A percentile compares a stretch with the other conserved stretches of the same genome.
Conservation (phyloP, 2,329 filamentous ascomycete genomes). For the Ilyonectria destructans region DNA sequence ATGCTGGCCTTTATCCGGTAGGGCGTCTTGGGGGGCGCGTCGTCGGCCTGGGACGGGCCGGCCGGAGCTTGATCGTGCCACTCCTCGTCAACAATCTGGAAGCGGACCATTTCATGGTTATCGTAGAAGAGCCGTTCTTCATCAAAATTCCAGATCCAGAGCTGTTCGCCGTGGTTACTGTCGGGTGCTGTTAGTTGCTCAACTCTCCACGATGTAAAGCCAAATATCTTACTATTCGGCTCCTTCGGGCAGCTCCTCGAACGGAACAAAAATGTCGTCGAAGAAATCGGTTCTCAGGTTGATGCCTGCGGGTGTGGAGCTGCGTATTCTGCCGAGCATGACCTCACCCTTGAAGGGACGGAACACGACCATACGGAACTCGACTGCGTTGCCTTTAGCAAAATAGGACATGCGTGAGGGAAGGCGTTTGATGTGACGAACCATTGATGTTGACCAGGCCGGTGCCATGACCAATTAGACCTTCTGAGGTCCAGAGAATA, state of each 20-base stretch:
- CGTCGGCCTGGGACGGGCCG: constrained; percentile 75
- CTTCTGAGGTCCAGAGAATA: constrained; percentile 90
- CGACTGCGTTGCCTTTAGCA: constrained; percentile 71
- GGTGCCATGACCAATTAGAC: constrained; percentile 92
- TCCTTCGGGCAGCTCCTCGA: constrained; percentile 81
- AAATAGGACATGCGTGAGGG: not conserved
- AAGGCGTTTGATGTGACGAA: constrained; percentile 56
- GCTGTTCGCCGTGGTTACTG: constrained; percentile 81
- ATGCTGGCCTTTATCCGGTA: constrained; percentile 80
- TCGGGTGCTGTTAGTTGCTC: constrained; percentile 30
- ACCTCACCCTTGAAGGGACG: constrained; percentile 97
- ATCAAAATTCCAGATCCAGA: constrained; percentile 89
- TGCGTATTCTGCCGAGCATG: constrained; percentile 86
- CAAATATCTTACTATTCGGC: constrained; percentile 75
- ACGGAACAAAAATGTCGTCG: constrained; percentile 88
- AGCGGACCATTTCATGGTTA: constrained; percentile 88
- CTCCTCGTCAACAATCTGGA: constrained; percentile 88
- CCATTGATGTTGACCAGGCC: constrained; percentile 96
- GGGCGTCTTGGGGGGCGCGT: constrained; percentile 75
- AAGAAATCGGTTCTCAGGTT: constrained; percentile 92
- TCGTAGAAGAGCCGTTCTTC: constrained; percentile 88
- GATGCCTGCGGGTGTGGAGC: constrained; percentile 80
- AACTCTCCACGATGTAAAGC: not conserved
- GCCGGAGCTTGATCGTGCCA: constrained; percentile 92
- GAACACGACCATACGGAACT: constrained; percentile 95